Evolutionary conservation across 2,329 filamentous ascomycete genomes (phyloP), one percentile per base, ranked within the genome.

Genomic region (Trichoderma atrobrunneum): DNA sequence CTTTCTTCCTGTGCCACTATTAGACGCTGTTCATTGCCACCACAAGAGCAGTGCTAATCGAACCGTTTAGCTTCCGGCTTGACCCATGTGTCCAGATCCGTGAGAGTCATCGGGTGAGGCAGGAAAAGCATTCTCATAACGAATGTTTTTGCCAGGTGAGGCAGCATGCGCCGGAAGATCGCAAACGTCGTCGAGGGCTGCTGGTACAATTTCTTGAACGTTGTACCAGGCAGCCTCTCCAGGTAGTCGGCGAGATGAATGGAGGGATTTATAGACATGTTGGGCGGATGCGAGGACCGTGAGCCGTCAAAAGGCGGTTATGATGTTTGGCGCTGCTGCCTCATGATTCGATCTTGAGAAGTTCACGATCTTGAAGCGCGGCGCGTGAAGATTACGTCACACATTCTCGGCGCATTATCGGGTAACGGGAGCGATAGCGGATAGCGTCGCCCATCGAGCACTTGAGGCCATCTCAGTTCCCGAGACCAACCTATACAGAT

Each of bases 111-210:
- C 0, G 96, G 93, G 12, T 88, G 87, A 54, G 93, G 93, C 85
- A 97, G 92, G 84, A 97, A 99, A 5, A 99, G 90, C 78, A 99
- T 90, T 51, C 93, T 93, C 92, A 98, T 97, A 73, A 99, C 95
- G 78, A 99, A 92, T 18, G 91, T 94, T 87, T 99, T 98, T 77
- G 96, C 95, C 93, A 98, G 84, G 79, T 97, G 93, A 72, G 96
- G 94, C 72, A 99, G 88, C 94, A 99, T 98, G 84, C 96, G 95
- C 76, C 96, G 90, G 81, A 98, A 98, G 78, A 99, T 95, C 76
- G 96, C 96, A 76, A 99, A 90, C 48, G 95, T 93, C 1, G 96
- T 97, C 56, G 95, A 97, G 34, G 96, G 96, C 85, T 98, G 95
- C 84, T 95, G 92, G 86, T 99, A 99, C 60, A 99, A 88, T 82